These are phyloP conservation scores for Fagopyrum esculentum DNA, from an alignment of 148 eudicot genomes.

Conservation along the genomic window DNA sequence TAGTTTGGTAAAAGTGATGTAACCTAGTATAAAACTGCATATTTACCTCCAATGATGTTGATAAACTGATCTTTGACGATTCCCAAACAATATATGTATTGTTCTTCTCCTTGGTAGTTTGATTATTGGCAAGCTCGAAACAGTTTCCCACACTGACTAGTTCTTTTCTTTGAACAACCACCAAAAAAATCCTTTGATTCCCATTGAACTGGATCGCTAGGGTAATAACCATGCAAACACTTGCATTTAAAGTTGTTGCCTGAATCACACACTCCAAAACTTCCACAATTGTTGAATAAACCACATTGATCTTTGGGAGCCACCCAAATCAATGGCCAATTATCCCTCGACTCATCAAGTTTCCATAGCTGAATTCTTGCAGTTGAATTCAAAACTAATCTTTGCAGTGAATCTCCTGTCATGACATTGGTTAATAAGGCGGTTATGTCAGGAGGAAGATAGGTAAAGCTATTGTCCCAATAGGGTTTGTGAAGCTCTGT, in stretches of 20 bases:
- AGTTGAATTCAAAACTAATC: not conserved
- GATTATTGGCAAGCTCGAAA: not conserved
- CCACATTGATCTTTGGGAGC: not conserved
- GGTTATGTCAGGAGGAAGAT: not conserved
- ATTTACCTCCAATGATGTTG: slow-evolving; percentile 37
- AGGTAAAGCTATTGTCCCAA: not conserved
- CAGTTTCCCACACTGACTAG: not conserved
- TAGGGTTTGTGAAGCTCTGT: not conserved
- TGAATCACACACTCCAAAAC: not conserved
- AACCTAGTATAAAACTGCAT: slow-evolving; percentile 23
- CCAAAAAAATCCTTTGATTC: not conserved
- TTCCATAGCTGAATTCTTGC: not conserved
- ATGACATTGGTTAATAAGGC: not conserved
- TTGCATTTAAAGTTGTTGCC: not conserved
- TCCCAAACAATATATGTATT: slow-evolving; percentile 56
- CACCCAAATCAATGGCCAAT: not conserved
- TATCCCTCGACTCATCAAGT: not conserved
- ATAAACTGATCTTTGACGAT: slow-evolving; percentile 47
- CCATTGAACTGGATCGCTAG: not conserved
- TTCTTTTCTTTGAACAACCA: not conserved
- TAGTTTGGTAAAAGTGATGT: not conserved
- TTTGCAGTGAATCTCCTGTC: too few relatives aligned
- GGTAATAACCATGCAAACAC: not conserved
- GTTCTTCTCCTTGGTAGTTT: not conserved
- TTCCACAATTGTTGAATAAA: not conserved